Base-by-base conservation (phyloP, 2,329 filamentous ascomycete species). In the Scorias spongiosa region DNA sequence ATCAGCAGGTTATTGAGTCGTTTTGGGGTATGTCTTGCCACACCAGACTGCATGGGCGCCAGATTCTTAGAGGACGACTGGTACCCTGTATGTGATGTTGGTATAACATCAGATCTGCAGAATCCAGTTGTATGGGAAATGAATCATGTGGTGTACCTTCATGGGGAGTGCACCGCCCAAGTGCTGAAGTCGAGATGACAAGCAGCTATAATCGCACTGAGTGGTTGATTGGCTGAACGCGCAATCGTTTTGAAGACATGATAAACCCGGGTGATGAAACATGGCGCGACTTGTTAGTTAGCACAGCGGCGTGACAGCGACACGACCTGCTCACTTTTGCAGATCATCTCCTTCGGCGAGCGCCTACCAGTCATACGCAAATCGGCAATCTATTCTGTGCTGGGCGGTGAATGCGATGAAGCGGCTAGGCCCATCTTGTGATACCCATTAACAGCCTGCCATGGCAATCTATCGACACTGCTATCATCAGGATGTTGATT, bases 111-210 rank as follows among this genome's bases (percentile, higher is more conserved):
- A 48, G 20, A 66, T 54, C 2, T 66, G 66, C 1, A 68, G 46
- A 18, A 69, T 54, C 39, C 67, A 61, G 2, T 63, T 53, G 42
- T 70, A 64, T 8, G 70, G 52, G 48, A 67, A 69, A 49, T 70
- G 67, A 41, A 70, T 70, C 44, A 69, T 58, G 14, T 69, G 57
- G 47, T 64, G 64, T 61, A 69, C 64, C 9, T 64, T 58, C 18
- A 62, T 62, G 4, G 57, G 54, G 9, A 62, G 51, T n/a, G 55
- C 59, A 15, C 55, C 59, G 37, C 56, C 60, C 14, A 57, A 42
- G 7, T 60, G 65, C 12, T 64, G 59, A 63, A 64, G 43, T 49
- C 65, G 53, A 56, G 55, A 10, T 49, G 54, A 53, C 63, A 65
- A n/a, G 55, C 55, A 56, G 36, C 37, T 26, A 57, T 44, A 53